Evolutionary conservation across 257 asterid genomes (phyloP).

Genomic region (Scutellaria barbata): DNA sequence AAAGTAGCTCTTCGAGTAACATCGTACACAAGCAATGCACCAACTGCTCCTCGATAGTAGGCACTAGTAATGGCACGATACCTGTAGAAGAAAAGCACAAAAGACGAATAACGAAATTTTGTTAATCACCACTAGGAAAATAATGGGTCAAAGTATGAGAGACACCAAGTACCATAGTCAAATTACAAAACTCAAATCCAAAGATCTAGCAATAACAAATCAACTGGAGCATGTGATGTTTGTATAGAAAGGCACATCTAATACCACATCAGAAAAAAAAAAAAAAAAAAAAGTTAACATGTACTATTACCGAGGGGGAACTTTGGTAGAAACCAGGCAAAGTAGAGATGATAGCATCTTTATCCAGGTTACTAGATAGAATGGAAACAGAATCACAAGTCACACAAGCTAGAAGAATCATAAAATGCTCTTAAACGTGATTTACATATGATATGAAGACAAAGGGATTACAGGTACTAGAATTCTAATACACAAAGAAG

Average conservation of each 20-base stretch:
- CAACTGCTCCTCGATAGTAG: conserved; percentile 63
- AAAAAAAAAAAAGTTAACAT: background rate
- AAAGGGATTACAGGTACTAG: background rate
- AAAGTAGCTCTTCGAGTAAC: conserved; percentile 55
- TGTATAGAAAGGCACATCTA: background rate
- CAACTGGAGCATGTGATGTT: background rate
- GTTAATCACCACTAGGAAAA: background rate
- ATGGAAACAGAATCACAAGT: background rate
- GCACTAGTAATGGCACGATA: conserved; percentile 61
- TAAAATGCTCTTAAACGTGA: background rate
- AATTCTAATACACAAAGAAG: background rate
- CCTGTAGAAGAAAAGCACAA: conserved; percentile 28
- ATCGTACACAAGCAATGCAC: conserved; percentile 58
- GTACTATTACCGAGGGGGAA: background rate
- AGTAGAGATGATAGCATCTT: background rate
- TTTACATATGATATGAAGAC: background rate
- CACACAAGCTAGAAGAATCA: background rate
- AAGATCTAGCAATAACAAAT: background rate
- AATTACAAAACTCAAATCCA: background rate
- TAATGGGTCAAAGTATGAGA: background rate
- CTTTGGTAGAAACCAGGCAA: no score
- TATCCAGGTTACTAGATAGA: background rate
- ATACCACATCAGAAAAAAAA: background rate
- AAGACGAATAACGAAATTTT: background rate
- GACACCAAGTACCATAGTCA: background rate